Conservation (phyloP, 768 basidiomycete genomes). For the Russula foetens region DNA sequence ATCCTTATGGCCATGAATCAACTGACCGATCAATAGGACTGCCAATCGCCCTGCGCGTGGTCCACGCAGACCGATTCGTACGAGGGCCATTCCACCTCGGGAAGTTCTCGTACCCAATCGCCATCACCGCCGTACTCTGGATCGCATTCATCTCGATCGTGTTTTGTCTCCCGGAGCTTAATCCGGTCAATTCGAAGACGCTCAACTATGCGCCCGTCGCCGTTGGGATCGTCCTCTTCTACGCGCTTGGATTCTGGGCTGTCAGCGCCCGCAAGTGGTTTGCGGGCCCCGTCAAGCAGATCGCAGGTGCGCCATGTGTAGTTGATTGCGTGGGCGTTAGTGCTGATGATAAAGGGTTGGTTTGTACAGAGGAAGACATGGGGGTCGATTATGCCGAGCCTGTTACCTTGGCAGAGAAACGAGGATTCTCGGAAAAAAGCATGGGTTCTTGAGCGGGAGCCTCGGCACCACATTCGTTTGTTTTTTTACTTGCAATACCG, state of each 20-base stretch:
- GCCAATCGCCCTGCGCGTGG: slow-evolving; percentile 59
- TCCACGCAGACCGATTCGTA: slow-evolving; percentile 50
- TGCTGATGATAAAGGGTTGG: background rate
- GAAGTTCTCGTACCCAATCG: slow-evolving; percentile 50
- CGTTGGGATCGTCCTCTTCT: slow-evolving; percentile 60
- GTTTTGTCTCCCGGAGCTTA: slow-evolving; percentile 65
- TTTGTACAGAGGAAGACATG: slow-evolving; percentile 36
- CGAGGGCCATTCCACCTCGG: slow-evolving; percentile 71
- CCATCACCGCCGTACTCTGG: slow-evolving; percentile 52
- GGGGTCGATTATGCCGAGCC: slow-evolving; percentile 43
- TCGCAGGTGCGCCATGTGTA: slow-evolving; percentile 24
- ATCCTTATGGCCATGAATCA: too few relatives aligned
- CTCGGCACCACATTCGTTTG: too few relatives aligned
- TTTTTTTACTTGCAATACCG: too few relatives aligned
- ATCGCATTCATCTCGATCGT: slow-evolving; percentile 64
- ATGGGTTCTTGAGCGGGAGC: background rate
- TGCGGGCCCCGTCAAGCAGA: slow-evolving; percentile 59
- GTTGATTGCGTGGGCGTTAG: background rate
- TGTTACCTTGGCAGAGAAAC: slow-evolving; percentile 19
- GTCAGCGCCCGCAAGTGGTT: slow-evolving; percentile 69
- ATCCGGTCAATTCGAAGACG: slow-evolving; percentile 62
- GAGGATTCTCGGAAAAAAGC: background rate
- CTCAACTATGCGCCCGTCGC: slow-evolving; percentile 72
- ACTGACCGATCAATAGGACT: slow-evolving; percentile 34
- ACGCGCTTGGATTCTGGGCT: slow-evolving; percentile 62